phyloP scores from a whole-genome alignment of 2,329 filamentous ascomycete species.

The Rutstroemia sydowiana region DNA sequence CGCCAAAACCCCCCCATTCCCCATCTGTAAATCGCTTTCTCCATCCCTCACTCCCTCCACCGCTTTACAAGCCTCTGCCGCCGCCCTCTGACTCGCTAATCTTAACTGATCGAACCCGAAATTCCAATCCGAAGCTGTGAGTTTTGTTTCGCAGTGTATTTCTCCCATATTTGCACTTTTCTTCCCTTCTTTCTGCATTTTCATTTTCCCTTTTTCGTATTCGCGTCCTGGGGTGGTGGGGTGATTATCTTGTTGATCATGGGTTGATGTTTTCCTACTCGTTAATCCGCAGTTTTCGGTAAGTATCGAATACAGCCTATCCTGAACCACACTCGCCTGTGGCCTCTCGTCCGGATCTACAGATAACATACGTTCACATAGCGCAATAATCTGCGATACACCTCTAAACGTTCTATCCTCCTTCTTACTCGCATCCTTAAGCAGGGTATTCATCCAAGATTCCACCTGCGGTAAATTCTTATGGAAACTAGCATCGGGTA shows the following conservation, averaged over 20 bases:
- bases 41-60: conserved; percentile 15
- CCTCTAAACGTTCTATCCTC: conserved; percentile 42
- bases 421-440: conserved; percentile 47
- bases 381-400: conserved; percentile 43
- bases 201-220: too few relatives aligned
- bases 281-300: conserved; percentile 29
- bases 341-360: conserved; percentile 46
- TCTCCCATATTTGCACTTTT: background rate
- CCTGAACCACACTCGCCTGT: conserved; percentile 44
- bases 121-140: conserved; percentile 16
- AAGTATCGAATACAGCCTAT: conserved; percentile 45
- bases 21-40: conserved; percentile 8
- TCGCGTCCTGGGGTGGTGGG: too few relatives aligned
- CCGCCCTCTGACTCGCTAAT: conserved; percentile 25
- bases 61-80: conserved; percentile 27
- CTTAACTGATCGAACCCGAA: conserved; percentile 26
- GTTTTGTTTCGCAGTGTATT: conserved; percentile 24
- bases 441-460: conserved; percentile 56
- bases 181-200: too few relatives aligned
- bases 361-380: conserved; percentile 49
- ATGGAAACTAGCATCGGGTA: conserved; percentile 63
- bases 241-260: too few relatives aligned
- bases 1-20: conserved; percentile 19
- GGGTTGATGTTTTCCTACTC: too few relatives aligned
- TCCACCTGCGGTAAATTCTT: conserved; percentile 62